Conservation (phyloP, 148 eudicot genomes). For the Diospyros lotus region DNA sequence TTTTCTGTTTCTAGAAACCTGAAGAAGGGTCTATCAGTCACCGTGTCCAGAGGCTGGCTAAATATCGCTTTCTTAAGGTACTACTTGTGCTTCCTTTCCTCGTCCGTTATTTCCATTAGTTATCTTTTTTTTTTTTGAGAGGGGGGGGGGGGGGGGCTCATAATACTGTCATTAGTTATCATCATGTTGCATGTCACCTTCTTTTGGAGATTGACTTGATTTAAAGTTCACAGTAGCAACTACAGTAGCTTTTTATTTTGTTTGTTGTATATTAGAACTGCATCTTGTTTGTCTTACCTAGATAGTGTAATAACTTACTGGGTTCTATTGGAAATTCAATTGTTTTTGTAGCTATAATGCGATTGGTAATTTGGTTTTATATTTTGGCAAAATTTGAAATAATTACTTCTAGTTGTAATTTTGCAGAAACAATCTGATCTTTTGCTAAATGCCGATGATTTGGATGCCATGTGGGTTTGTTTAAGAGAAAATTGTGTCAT, state of each 20-base stretch:
- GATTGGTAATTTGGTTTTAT: neutral
- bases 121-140: too few species aligned
- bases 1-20: slow-evolving; percentile 56
- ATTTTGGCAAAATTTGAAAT: neutral
- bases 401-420: neutral
- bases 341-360: neutral
- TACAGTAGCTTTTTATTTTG: neutral
- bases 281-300: neutral
- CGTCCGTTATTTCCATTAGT: neutral
- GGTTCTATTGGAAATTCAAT: neutral
- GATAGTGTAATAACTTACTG: neutral
- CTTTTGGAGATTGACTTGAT: neutral
- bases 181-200: neutral
- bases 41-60: slow-evolving; percentile 93
- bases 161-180: slow-evolving; percentile 1
- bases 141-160: too few species aligned
- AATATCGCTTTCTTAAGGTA: slow-evolving; percentile 96
- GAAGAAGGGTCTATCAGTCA: slow-evolving; percentile 96
- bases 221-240: neutral
- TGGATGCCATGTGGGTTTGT: slow-evolving; percentile 99
- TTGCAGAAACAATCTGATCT: slow-evolving; percentile 94
- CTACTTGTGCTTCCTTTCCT: neutral
- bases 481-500: slow-evolving; percentile 97
- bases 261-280: neutral
- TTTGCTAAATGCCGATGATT: slow-evolving; percentile 95